A percentile compares a stretch with the other conserved stretches of the same genome.
These are phyloP conservation scores for Lepidium campestre DNA, from an alignment of 441 rosid species.

Conservation along the genomic window DNA sequence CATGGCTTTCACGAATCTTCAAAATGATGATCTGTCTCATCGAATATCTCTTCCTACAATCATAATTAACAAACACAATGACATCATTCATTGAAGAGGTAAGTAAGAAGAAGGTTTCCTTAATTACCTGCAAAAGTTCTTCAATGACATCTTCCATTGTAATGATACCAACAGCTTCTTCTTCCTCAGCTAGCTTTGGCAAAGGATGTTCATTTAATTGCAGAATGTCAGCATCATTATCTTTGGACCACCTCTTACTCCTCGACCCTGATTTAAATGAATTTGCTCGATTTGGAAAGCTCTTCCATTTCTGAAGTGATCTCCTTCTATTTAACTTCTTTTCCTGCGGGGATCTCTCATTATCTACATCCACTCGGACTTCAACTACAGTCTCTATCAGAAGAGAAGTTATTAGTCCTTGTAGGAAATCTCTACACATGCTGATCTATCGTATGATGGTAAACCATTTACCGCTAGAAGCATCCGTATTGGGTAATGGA, in stretches of 20 bases:
- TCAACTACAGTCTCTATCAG: conserved; percentile 40
- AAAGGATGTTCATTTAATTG: conserved; percentile 41
- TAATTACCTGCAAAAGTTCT: conserved; percentile 88
- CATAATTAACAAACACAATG: background rate
- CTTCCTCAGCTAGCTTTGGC: conserved; percentile 55
- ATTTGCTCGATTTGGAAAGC: conserved; percentile 50
- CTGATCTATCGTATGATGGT: background rate
- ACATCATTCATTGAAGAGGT: background rate
- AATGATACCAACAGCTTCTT: conserved; percentile 75
- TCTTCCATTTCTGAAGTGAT: conserved; percentile 69
- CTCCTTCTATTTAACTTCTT: conserved; percentile 44
- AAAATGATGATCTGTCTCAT: conserved; percentile 79
- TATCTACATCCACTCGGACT: conserved; percentile 54
- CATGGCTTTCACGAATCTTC: conserved; percentile 49
- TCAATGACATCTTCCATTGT: conserved; percentile 98
- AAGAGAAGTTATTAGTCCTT: background rate
- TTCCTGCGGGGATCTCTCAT: conserved; percentile 39
- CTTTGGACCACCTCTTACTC: conserved; percentile 71
- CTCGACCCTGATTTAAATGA: conserved; percentile 37
- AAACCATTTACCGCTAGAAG: background rate
- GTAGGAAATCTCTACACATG: background rate
- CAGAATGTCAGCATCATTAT: conserved; percentile 56
- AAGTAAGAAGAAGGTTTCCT: background rate
- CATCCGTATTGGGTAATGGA: background rate
- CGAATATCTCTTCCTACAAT: conserved; percentile 82